Evolutionary conservation across 495 filamentous ascomycete genomes (phyloP).

Genomic region (Lophium mytilinum): DNA sequence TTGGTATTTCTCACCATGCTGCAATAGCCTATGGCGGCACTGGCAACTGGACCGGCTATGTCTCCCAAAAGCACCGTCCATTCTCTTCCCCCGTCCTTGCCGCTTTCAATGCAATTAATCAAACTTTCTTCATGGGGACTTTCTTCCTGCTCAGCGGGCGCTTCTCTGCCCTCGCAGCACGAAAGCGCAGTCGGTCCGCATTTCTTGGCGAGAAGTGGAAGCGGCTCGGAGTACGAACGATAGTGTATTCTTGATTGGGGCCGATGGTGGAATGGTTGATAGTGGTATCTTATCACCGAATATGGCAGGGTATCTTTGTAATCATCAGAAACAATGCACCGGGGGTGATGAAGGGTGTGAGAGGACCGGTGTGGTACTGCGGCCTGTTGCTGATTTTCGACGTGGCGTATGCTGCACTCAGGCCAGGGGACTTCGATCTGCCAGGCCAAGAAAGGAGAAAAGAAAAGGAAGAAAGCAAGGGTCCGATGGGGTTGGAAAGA

Average conservation of each 20-base stretch:
- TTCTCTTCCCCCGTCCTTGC: neutral
- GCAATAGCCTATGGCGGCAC: slow-evolving; percentile 12
- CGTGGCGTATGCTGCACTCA: neutral
- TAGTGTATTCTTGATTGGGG: slow-evolving; percentile 1
- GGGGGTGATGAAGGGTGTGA: slow-evolving; percentile 3
- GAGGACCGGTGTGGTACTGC: slow-evolving; percentile 20
- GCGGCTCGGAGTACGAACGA: slow-evolving; percentile 7
- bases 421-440: neutral
- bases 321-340: too few species aligned
- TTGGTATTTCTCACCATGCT: slow-evolving; percentile 14
- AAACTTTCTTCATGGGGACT: slow-evolving; percentile 16
- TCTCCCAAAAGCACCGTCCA: neutral
- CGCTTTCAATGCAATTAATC: slow-evolving; percentile 11
- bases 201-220: slow-evolving; percentile 1
- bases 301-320: too few species aligned
- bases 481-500: neutral
- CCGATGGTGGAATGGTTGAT: neutral
- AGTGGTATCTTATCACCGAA: too few species aligned
- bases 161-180: slow-evolving; percentile 1
- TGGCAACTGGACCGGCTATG: slow-evolving; percentile 4
- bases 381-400: slow-evolving; percentile 13
- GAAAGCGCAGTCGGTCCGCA: neutral
- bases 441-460: neutral
- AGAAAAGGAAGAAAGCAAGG: neutral
- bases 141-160: slow-evolving; percentile 14